These are phyloP conservation scores for Eruca vesicaria DNA, from an alignment of 441 rosid genomes.

Conservation along the genomic window DNA sequence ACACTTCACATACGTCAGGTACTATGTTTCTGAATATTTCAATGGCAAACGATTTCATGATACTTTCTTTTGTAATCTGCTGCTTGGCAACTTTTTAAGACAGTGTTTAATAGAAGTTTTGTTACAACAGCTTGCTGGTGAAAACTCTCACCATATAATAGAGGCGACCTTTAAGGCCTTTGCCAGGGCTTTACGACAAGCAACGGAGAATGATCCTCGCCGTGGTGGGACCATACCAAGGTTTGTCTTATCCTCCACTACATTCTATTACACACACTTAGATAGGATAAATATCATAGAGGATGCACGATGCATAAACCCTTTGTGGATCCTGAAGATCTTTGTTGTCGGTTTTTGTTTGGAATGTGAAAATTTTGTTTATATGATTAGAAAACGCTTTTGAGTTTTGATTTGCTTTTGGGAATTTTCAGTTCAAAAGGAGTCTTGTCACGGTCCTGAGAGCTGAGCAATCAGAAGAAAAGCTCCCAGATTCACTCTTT, in stretches of 20 bases:
- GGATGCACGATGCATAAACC: not conserved
- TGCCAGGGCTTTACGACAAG: conserved; percentile 94
- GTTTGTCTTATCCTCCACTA: conserved; percentile 36
- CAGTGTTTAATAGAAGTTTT: conserved; percentile 10
- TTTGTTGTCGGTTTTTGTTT: not conserved
- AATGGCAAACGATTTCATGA: not conserved
- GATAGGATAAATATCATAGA: not conserved
- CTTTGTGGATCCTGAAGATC: not conserved
- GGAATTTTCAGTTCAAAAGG: conserved; percentile 75
- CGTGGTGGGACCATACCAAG: conserved; percentile 88
- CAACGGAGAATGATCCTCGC: conserved; percentile 77
- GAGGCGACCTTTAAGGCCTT: conserved; percentile 99
- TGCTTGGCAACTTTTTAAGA: not conserved
- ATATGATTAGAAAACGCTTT: not conserved
- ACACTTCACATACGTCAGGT: conserved; percentile 92
- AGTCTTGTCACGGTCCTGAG: conserved; percentile 68
- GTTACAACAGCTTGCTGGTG: conserved; percentile 74
- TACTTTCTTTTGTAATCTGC: not conserved
- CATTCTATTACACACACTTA: not conserved
- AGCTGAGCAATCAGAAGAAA: conserved; percentile 1
- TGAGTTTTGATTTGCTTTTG: conserved; percentile 6
- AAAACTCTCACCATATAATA: conserved; percentile 88
- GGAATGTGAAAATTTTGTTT: not conserved
- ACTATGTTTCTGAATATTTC: not conserved
- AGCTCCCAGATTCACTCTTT: not conserved